Evolutionary conservation across 176 grass and related monocot genomes (phyloP).

Genomic region (Metroxylon sagu): DNA sequence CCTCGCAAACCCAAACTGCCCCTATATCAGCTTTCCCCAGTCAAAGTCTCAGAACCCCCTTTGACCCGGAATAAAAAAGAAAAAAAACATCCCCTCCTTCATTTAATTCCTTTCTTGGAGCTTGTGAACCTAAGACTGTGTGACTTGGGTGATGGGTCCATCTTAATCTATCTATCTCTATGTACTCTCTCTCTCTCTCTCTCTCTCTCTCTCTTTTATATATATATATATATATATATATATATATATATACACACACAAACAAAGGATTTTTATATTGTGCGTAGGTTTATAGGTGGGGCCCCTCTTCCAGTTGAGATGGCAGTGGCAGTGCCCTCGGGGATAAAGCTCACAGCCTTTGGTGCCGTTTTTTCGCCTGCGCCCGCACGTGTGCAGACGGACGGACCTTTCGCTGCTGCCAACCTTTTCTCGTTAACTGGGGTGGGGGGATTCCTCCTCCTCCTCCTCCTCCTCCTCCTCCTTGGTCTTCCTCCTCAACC

Average conservation of each 20-base stretch:
- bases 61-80: not conserved
- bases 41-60: constrained; percentile 37
- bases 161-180: not conserved
- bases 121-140: constrained; percentile 15
- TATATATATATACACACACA: too few relatives aligned
- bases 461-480: constrained; percentile 15
- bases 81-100: not conserved
- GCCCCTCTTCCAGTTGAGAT: too few relatives aligned
- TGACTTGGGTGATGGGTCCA: not conserved
- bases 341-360: too few relatives aligned
- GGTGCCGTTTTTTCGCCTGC: too few relatives aligned
- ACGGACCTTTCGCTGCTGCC: too few relatives aligned
- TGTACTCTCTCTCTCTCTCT: constrained; percentile 1
- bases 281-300: too few relatives aligned
- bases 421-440: not conserved
- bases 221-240: too few relatives aligned
- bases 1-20: constrained; percentile 5
- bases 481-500: constrained; percentile 29
- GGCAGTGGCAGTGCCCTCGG: too few relatives aligned
- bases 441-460: too few relatives aligned
- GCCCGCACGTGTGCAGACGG: too few relatives aligned
- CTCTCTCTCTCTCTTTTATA: too few relatives aligned
- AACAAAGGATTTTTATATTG: too few relatives aligned
- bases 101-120: constrained; percentile 20
- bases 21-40: constrained; percentile 23